Percentiles rank a stretch among this genome's conserved stretches.
phyloP scores from a whole-genome alignment of 225 moss, liverwort and hornwort species.

The Rhytidiadelphus loreus region DNA sequence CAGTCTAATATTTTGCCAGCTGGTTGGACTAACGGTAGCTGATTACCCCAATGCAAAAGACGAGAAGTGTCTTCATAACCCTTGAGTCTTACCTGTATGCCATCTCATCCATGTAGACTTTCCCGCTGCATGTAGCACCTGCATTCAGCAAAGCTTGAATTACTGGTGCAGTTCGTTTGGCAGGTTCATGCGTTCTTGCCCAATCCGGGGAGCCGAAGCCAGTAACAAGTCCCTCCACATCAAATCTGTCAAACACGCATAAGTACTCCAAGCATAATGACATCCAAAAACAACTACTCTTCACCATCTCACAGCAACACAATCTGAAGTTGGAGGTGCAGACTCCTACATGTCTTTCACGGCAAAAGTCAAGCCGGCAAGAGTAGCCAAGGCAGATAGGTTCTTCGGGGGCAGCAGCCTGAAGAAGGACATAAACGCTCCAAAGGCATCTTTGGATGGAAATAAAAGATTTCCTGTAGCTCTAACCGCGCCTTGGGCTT shows the following conservation, averaged over 20 bases:
- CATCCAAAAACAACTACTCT: not conserved
- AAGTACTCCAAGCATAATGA: not conserved
- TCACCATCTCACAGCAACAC: not conserved
- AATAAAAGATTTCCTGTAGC: not conserved
- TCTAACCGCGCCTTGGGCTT: not conserved
- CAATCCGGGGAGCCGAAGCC: slow-evolving; percentile 84
- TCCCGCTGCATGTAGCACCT: slow-evolving; percentile 75
- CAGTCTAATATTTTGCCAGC: not conserved
- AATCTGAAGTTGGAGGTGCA: not conserved
- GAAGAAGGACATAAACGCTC: slow-evolving; percentile 68
- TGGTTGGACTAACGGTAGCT: not conserved
- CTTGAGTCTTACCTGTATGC: slow-evolving; percentile 59
- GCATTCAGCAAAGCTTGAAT: slow-evolving; percentile 62
- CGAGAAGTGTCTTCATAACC: not conserved
- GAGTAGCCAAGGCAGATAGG: slow-evolving; percentile 31
- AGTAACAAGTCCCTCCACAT: slow-evolving; percentile 64
- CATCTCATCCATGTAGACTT: slow-evolving; percentile 92
- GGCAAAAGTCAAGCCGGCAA: slow-evolving; percentile 75
- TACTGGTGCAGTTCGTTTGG: slow-evolving; percentile 54
- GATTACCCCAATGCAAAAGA: not conserved
- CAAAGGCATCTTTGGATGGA: slow-evolving; percentile 31
- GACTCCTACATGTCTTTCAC: slow-evolving; percentile 72
- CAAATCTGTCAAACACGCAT: slow-evolving; percentile 46
- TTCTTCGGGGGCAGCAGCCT: slow-evolving; percentile 51
- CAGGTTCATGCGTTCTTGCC: slow-evolving; percentile 55